Conservation (phyloP, 176 grass and related monocot species). For the Phyllostachys edulis region DNA sequence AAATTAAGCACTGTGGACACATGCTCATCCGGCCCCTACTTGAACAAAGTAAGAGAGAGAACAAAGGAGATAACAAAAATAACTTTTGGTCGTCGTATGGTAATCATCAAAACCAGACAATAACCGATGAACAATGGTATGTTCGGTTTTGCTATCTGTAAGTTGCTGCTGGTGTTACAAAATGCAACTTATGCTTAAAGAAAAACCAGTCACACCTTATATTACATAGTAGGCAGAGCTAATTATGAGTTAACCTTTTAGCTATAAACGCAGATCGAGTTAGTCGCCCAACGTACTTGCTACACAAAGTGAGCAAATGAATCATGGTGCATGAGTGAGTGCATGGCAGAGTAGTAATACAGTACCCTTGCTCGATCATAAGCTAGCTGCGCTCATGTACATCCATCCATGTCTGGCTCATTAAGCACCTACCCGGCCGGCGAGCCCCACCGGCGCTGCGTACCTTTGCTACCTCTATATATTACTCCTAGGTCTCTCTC, state of each 20-base stretch:
- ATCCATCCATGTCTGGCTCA: neutral
- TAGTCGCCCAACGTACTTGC: no score
- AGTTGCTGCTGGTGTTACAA: neutral
- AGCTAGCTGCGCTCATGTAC: neutral
- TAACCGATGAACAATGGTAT: neutral
- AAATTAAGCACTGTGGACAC: constrained; percentile 18
- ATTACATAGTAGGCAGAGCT: neutral
- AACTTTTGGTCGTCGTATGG: neutral
- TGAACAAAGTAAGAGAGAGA: constrained; percentile 3
- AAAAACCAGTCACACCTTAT: neutral
- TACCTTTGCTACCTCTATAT: constrained; percentile 42
- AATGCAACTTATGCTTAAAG: neutral
- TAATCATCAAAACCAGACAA: neutral
- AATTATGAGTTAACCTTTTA: neutral
- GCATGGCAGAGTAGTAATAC: neutral
- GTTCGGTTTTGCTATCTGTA: neutral
- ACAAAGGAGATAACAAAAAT: neutral
- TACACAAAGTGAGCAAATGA: neutral
- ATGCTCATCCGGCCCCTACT: constrained; percentile 29
- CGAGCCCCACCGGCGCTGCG: constrained; percentile 21
- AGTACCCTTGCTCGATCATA: neutral
- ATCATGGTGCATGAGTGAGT: neutral
- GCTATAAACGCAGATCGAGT: neutral
- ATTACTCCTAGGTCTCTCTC: constrained; percentile 45
- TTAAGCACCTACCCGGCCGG: constrained; percentile 25